phyloP scores from a whole-genome alignment of 345 rosid genomes.

The Salix brachista region DNA sequence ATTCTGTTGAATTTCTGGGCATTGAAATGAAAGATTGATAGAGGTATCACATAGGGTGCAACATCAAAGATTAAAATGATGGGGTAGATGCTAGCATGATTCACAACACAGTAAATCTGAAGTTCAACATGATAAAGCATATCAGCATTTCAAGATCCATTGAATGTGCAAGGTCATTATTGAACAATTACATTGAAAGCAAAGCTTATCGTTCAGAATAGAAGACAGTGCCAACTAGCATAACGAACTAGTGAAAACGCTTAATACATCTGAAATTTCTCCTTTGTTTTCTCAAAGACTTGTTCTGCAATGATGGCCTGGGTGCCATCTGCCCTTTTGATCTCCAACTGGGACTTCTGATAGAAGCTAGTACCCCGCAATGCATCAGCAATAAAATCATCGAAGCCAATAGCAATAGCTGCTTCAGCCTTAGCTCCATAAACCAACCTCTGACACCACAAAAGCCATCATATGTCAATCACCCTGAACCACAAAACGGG shows the following conservation, averaged over 20 bases:
- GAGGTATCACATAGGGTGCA: not conserved
- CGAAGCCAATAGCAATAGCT: slow-evolving; percentile 70
- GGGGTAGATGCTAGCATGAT: not conserved
- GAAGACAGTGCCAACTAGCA: not conserved
- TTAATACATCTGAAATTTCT: slow-evolving; percentile 62
- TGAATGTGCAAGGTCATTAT: not conserved
- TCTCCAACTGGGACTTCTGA: slow-evolving; percentile 61
- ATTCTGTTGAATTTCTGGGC: no score
- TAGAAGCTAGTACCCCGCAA: slow-evolving; percentile 51
- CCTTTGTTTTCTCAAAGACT: slow-evolving; percentile 76
- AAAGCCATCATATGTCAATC: not conserved
- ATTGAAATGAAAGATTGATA: no score
- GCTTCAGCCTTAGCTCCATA: slow-evolving; percentile 78
- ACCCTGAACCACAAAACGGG: not conserved
- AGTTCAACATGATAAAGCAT: not conserved
- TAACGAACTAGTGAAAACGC: slow-evolving; percentile 2
- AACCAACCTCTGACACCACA: slow-evolving; percentile 45
- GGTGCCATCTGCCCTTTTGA: slow-evolving; percentile 58
- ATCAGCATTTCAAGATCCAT: not conserved
- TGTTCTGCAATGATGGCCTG: slow-evolving; percentile 68
- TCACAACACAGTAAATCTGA: not conserved
- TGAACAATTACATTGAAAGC: not conserved
- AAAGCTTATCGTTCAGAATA: not conserved
- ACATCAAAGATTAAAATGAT: not conserved
- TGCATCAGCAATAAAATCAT: slow-evolving; percentile 62